phyloP scores from a whole-genome alignment of 768 basidiomycete genomes.

The Suillus hirtellus region DNA sequence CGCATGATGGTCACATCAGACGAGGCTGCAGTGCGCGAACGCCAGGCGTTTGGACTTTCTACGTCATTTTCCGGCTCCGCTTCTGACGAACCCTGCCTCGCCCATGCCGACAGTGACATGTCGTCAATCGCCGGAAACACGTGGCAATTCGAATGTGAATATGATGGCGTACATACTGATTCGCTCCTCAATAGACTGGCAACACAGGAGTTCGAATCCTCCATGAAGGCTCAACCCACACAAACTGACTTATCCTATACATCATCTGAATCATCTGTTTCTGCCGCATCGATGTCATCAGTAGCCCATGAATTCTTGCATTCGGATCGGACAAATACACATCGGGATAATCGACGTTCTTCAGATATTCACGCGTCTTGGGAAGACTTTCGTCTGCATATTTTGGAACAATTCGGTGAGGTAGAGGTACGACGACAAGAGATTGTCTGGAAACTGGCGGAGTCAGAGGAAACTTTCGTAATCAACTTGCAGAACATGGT shows the following conservation, averaged over 20 bases:
- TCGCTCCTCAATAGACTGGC: conserved; percentile 28
- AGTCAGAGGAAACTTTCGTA: conserved; percentile 71
- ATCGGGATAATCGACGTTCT: conserved; percentile 16
- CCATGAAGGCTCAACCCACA: conserved; percentile 5
- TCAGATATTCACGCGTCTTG: conserved; percentile 17
- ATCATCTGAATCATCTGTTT: conserved; percentile 16
- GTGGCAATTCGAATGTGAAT: conserved; percentile 38
- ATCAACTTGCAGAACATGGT: conserved; percentile 64
- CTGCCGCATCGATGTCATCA: conserved; percentile 17
- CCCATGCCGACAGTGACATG: conserved; percentile 48
- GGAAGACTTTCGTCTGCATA: conserved; percentile 21
- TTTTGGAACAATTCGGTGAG: conserved; percentile 40
- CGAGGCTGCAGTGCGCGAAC: conserved; percentile 45
- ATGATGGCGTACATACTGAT: conserved; percentile 29
- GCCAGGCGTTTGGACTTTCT: conserved; percentile 53
- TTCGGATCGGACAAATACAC: conserved; percentile 16
- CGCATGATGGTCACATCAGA: conserved; percentile 29
- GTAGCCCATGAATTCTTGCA: conserved; percentile 30
- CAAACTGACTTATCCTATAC: conserved; percentile 9
- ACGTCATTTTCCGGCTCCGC: conserved; percentile 33
- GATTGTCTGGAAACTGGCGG: conserved; percentile 65
- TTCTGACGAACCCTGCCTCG: conserved; percentile 11
- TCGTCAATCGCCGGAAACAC: conserved; percentile 43
- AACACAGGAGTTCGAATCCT: conserved; percentile 2
- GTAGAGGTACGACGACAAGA: conserved; percentile 64